Evolutionary conservation across 2,329 filamentous ascomycete genomes (phyloP).

Genomic region (Colletotrichum euphorbiae): DNA sequence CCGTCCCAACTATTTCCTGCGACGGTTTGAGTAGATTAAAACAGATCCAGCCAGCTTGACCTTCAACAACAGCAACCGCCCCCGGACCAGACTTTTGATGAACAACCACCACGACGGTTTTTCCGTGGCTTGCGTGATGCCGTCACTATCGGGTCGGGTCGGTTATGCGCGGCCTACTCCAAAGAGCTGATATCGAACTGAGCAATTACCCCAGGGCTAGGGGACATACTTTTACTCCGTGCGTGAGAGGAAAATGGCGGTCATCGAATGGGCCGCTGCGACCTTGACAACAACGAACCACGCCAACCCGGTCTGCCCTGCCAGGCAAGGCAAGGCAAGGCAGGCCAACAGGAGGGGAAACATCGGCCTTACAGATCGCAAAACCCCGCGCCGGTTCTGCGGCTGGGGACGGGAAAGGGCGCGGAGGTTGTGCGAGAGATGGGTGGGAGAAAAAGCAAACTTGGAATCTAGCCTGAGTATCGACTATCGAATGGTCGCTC

Average conservation of each 20-base stretch:
- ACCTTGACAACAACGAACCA: slow-evolving; percentile 17
- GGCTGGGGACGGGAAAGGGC: not conserved
- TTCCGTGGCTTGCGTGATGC: slow-evolving; percentile 1
- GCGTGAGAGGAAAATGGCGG: not conserved
- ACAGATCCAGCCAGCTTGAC: no score
- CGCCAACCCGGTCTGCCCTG: no score
- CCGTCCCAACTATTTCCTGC: no score
- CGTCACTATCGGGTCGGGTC: slow-evolving; percentile 11
- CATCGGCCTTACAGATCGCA: not conserved
- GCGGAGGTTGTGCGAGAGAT: not conserved
- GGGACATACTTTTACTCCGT: not conserved
- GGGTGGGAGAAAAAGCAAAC: not conserved
- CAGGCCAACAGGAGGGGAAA: not conserved
- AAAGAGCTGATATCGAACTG: no score
- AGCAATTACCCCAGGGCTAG: not conserved
- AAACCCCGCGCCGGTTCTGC: slow-evolving; percentile 3
- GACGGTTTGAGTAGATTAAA: no score
- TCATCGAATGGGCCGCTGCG: slow-evolving; percentile 21
- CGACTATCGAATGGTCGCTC: slow-evolving; percentile 16
- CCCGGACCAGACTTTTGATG: not conserved
- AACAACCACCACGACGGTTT: not conserved
- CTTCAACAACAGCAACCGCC: not conserved
- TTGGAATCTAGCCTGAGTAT: slow-evolving; percentile 1
- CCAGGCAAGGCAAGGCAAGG: not conserved
- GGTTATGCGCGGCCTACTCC: slow-evolving; percentile 18